Evolutionary conservation across 148 eudicot species (phyloP), one percentile per base, ranked within the genome.

Genomic region (Vaccinium myrtillus): DNA sequence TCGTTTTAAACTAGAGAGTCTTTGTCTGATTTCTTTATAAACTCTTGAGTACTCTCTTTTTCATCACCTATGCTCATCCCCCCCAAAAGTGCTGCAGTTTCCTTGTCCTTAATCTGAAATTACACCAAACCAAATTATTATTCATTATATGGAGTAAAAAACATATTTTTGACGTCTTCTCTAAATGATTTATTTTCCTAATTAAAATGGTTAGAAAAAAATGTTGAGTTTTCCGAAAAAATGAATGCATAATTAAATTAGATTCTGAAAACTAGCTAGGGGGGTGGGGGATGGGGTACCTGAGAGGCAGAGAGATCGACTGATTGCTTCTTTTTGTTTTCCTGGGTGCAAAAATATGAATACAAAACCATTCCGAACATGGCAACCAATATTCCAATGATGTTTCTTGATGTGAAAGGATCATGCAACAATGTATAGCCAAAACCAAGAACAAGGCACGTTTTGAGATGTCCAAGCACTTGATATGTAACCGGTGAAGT

Each of bases 401-500:
- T 93, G 86, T 95, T 95, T 83, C 95, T 90, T 23, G 89, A 84
- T 8, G 96, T 93, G 85, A 93, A 95, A 53, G 98, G 98, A 78
- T 95, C 98, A 83, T 94, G 98, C 43, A 95, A 70, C 5, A 95
- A 86, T 19, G 95, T 95, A 55, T 93, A 95, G 2, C 98, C 98
- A 79, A 95, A 94, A 78, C 86, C 98, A 85, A 95, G 95, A 63
- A 95, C 98, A 51, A 95, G 90, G 82, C 98, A 95, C 84, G 98
- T 94, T 78, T 95, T 95, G 8, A 95, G 91, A 85, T 95, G 98
- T 16, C 98, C 98, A 13, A 95, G 48, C 63, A 95, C 98, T 87
- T 95, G 98, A 76, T 95, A 95, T 86, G 98, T 95, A 21, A 95
- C 98, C 30, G 98, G 98, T 5, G 98, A 95, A 84, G 98, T 95